Percentiles rank a stretch among this genome's conserved stretches.
Evolutionary conservation across 169 alveolate species (phyloP).

Genomic region (Fabrea salina): DNA sequence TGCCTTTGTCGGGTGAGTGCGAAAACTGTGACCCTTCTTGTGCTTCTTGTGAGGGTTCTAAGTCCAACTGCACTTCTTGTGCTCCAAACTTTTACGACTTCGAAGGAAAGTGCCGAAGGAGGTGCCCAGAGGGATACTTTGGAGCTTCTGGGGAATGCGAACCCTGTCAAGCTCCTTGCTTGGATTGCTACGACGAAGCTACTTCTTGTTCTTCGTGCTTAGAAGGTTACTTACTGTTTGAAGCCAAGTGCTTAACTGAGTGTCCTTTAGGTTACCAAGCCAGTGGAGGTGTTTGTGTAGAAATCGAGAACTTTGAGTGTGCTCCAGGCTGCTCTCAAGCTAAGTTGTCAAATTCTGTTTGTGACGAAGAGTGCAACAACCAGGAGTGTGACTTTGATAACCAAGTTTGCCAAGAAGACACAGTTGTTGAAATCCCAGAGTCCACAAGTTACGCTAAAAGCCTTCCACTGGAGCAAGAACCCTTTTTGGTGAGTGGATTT

Average conservation of each 20-base stretch:
- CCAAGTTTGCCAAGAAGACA: background rate
- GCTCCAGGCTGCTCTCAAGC: background rate
- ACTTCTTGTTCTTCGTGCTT: conserved; percentile 22
- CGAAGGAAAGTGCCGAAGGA: background rate
- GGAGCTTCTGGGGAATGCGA: conserved; percentile 16
- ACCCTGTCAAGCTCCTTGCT: background rate
- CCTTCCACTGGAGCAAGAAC: background rate
- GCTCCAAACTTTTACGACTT: background rate
- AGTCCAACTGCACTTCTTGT: background rate
- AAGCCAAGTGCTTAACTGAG: background rate
- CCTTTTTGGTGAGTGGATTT: background rate
- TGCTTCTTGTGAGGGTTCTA: background rate
- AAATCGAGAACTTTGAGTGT: too few relatives aligned
- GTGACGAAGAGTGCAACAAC: background rate
- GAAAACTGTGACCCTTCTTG: background rate
- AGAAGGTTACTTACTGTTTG: background rate
- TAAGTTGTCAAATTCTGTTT: background rate
- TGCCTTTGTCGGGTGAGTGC: background rate
- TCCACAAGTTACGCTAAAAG: background rate
- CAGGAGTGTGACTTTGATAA: background rate
- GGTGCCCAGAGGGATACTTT: background rate
- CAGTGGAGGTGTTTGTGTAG: too few relatives aligned
- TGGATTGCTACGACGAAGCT: background rate
- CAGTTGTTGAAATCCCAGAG: background rate
- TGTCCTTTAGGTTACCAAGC: too few relatives aligned